Evolutionary conservation across 345 rosid genomes (phyloP).

Genomic region (Eucalyptus sideroxylon): DNA sequence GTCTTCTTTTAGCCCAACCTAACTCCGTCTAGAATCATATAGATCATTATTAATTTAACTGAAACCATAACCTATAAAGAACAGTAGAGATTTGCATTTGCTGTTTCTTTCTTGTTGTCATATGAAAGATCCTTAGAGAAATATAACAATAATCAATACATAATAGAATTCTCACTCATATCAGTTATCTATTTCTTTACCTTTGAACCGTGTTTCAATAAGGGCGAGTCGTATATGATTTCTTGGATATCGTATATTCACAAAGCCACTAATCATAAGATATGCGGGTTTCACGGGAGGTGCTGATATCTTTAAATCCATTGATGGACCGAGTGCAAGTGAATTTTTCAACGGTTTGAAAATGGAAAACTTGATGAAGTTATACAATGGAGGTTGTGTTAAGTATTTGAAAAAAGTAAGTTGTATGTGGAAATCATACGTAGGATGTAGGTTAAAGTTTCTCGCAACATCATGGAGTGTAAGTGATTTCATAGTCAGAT

Average conservation of each 20-base stretch:
- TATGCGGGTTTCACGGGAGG: rapidly evolving
- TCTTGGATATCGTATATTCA: neutral
- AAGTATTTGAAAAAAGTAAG: neutral
- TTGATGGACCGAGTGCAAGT: neutral
- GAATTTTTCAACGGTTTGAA: neutral
- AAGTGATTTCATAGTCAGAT: neutral
- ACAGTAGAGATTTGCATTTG: neutral
- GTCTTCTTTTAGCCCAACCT: neutral
- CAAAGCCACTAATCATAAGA: neutral
- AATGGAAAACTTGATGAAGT: too few relatives aligned
- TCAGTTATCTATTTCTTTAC: neutral
- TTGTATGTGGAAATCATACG: neutral
- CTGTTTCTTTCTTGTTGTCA: neutral
- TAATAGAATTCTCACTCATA: neutral
- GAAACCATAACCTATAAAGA: neutral
- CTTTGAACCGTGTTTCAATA: neutral
- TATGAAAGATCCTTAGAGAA: neutral
- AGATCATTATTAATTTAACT: neutral
- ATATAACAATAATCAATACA: rapidly evolving
- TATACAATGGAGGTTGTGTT: neutral
- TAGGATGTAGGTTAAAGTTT: neutral
- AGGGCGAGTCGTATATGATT: neutral
- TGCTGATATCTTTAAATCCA: neutral
- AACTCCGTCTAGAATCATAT: neutral
- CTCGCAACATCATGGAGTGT: neutral